phyloP scores from a whole-genome alignment of 2,329 filamentous ascomycete species.

The Aspergillus sp. region DNA sequence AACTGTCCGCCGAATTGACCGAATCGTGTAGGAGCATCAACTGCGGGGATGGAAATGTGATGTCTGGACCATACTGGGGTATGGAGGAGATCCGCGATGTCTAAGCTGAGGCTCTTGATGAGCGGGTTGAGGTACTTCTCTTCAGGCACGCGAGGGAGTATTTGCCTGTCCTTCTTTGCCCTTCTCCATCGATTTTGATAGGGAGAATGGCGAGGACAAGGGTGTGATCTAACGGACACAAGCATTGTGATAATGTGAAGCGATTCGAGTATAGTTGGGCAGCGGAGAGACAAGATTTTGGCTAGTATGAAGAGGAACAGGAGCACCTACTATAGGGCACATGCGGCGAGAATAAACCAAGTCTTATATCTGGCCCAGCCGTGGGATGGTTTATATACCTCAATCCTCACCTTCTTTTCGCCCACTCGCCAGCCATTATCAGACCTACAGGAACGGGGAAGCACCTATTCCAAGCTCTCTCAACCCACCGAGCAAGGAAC shows the following conservation, averaged over 20 bases:
- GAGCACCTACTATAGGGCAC: neutral
- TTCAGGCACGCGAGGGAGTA: neutral
- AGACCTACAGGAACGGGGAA: neutral
- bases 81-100: neutral
- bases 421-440: neutral
- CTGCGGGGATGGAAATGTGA: neutral
- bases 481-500: neutral
- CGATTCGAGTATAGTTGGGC: neutral
- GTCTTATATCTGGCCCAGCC: neutral
- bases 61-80: constrained; percentile 15
- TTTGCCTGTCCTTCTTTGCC: constrained; percentile 1
- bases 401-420: neutral
- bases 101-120: neutral
- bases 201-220: neutral
- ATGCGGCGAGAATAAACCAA: neutral
- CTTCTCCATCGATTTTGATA: constrained; percentile 1
- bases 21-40: constrained; percentile 15
- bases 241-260: neutral
- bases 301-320: neutral
- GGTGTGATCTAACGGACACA: neutral
- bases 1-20: constrained; percentile 28
- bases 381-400: constrained; percentile 2
- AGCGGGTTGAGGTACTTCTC: constrained; percentile 1
- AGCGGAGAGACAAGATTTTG: neutral
- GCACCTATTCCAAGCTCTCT: neutral